Evolutionary conservation across 768 basidiomycete genomes (phyloP).

Genomic region (Trametes cingulata): DNA sequence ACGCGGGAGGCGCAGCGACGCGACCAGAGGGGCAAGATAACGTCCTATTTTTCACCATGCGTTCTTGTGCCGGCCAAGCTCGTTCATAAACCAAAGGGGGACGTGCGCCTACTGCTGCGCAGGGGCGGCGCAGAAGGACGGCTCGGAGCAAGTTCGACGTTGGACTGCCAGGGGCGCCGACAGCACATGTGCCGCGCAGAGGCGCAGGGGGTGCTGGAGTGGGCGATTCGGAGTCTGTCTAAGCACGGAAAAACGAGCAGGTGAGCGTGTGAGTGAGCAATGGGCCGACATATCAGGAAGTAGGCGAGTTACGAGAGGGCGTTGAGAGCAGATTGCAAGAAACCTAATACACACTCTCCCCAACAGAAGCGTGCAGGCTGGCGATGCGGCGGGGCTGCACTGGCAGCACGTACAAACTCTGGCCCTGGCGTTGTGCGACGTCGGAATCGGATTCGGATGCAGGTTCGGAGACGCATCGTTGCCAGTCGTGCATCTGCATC

Average conservation of each 20-base stretch:
- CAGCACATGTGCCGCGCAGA: background rate
- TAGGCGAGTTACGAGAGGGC: slow-evolving; percentile 10
- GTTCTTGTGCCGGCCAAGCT: background rate
- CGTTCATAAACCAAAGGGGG: background rate
- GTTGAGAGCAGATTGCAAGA: background rate
- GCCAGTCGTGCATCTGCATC: background rate
- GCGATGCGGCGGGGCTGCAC: too few species aligned
- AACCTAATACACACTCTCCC: background rate
- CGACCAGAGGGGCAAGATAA: background rate
- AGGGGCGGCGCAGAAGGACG: background rate
- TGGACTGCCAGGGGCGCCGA: too few species aligned
- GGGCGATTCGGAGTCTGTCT: background rate
- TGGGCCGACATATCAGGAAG: slow-evolving; percentile 13
- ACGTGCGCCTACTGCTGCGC: background rate
- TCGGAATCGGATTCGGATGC: background rate
- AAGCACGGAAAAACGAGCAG: background rate
- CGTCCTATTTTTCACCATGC: background rate
- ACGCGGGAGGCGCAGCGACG: too few species aligned
- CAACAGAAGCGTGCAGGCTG: background rate
- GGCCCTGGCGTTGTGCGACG: background rate
- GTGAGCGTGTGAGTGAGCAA: background rate
- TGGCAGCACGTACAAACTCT: background rate
- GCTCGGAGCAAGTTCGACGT: background rate
- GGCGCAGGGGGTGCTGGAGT: background rate
- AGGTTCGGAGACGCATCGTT: background rate